A percentile compares a stretch with the other conserved stretches of the same genome.
These are phyloP conservation scores for Penicillium antarcticum DNA, from an alignment of 495 filamentous ascomycete genomes.

Conservation along the genomic window DNA sequence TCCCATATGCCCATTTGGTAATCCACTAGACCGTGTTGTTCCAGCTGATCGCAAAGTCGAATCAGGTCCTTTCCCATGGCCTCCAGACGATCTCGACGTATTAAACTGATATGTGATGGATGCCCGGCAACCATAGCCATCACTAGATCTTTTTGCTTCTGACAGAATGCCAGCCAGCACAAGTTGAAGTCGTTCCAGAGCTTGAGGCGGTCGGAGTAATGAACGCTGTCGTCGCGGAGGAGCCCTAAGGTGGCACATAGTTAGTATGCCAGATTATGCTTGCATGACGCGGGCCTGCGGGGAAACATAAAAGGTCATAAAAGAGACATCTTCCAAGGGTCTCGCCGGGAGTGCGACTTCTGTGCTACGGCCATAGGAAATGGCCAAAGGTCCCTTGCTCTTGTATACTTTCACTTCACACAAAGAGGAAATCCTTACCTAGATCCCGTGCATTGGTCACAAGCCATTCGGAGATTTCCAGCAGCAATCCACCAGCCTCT, in stretches of 20 bases:
- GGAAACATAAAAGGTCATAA: constrained; percentile 7
- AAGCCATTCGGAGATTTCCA: constrained; percentile 83
- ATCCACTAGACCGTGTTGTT: constrained; percentile 87
- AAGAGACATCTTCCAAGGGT: constrained; percentile 7
- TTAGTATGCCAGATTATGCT: constrained; percentile 28
- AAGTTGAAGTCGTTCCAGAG: constrained; percentile 95
- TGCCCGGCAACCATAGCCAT: constrained; percentile 57
- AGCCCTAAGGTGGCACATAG: constrained; percentile 50
- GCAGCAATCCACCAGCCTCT: constrained; percentile 67
- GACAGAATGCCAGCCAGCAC: constrained; percentile 85
- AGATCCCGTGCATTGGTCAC: constrained; percentile 76
- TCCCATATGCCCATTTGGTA: constrained; percentile 97
- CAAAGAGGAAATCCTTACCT: constrained; percentile 55
- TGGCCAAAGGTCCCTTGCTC: background rate
- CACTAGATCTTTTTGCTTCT: constrained; percentile 79
- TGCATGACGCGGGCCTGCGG: constrained; percentile 20
- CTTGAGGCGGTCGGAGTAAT: constrained; percentile 67
- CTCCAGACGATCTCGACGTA: constrained; percentile 66
- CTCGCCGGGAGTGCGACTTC: constrained; percentile 13
- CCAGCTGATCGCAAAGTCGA: constrained; percentile 77
- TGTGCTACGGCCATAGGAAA: constrained; percentile 8
- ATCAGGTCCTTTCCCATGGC: constrained; percentile 80
- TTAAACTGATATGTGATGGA: constrained; percentile 59
- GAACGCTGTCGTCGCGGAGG: constrained; percentile 68
- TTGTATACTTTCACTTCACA: too few species aligned